A percentile compares a stretch with the other conserved stretches of the same genome.
phyloP scores from a whole-genome alignment of 257 asterid species.

The Nicotiana noctiflora region DNA sequence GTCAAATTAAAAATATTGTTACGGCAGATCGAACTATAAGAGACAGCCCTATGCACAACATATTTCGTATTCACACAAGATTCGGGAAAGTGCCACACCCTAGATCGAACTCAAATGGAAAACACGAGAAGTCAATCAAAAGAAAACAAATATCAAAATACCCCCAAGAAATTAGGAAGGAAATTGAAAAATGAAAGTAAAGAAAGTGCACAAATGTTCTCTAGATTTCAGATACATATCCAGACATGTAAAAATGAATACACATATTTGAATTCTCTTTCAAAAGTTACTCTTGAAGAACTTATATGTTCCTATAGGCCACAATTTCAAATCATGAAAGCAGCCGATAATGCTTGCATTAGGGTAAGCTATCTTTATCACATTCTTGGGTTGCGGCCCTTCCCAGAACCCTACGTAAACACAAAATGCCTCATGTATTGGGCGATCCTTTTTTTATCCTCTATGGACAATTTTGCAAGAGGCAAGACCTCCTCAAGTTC shows the following conservation, averaged over 20 bases:
- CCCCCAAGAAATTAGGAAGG: background rate
- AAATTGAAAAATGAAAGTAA: background rate
- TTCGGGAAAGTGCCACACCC: background rate
- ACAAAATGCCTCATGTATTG: no score
- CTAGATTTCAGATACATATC: no score
- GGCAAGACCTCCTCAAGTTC: background rate
- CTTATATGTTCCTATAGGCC: background rate
- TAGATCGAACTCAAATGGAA: no score
- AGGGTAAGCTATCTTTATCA: no score
- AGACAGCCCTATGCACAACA: background rate
- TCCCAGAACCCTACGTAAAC: no score
- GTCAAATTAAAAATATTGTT: background rate
- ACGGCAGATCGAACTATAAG: background rate
- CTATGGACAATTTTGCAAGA: background rate
- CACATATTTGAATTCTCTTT: background rate
- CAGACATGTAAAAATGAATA: background rate
- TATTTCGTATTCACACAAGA: accelerated
- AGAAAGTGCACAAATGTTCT: background rate
- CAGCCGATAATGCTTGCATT: no score
- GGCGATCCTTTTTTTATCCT: no score
- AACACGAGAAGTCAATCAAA: no score
- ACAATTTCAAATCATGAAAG: no score
- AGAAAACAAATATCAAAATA: no score
- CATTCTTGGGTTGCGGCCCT: no score
- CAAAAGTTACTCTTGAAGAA: background rate